These are phyloP conservation scores for Candida ipomoeae DNA, from an alignment of 805 yeast species.

Conservation along the genomic window DNA sequence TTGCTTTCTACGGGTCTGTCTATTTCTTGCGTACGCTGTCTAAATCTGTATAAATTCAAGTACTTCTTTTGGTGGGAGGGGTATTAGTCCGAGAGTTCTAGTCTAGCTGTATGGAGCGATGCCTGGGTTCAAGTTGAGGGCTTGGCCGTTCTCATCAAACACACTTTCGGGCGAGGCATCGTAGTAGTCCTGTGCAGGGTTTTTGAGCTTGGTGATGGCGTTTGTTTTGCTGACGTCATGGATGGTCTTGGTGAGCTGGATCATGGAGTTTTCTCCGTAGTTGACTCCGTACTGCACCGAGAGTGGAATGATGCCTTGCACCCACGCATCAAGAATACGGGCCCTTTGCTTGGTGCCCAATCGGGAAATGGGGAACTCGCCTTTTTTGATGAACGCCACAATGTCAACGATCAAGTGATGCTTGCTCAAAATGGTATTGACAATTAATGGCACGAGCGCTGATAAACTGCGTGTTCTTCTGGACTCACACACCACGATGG, in stretches of 20 bases:
- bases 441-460: constrained; percentile 77
- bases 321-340: constrained; percentile 54
- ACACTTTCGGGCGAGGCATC: constrained; percentile 28
- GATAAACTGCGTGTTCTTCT: constrained; percentile 51
- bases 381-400: constrained; percentile 69
- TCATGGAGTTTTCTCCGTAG: constrained; percentile 63
- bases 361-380: constrained; percentile 64
- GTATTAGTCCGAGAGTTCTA: neutral
- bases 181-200: constrained; percentile 41
- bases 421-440: constrained; percentile 68
- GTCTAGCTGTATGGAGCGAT: constrained; percentile 2
- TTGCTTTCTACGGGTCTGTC: too few species aligned
- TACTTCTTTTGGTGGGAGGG: neutral
- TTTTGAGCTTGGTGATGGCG: constrained; percentile 36
- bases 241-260: constrained; percentile 54
- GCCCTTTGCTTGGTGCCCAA: constrained; percentile 76
- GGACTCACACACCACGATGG: constrained; percentile 70
- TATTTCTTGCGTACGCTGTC: too few species aligned
- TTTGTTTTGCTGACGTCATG: constrained; percentile 40
- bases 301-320: constrained; percentile 41
- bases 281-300: constrained; percentile 47
- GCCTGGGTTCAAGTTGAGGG: constrained; percentile 28
- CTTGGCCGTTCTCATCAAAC: constrained; percentile 30
- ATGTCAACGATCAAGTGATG: constrained; percentile 83
- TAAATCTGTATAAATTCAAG: too few species aligned